Conservation (phyloP, 768 basidiomycete species). For the Serendipita sp. region DNA sequence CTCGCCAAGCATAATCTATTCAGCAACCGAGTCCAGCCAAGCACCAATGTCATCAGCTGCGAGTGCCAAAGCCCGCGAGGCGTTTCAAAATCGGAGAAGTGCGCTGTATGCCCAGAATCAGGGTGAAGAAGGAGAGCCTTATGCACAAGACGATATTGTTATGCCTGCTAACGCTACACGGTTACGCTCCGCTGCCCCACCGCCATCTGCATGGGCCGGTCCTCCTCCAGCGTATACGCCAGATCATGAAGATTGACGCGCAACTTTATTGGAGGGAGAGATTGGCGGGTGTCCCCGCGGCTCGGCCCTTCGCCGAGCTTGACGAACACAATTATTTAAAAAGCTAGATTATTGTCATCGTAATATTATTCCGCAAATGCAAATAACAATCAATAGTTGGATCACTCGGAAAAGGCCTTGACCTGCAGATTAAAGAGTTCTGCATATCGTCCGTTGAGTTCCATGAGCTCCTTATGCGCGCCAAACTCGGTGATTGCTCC, state of each 20-base stretch:
- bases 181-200: not conserved
- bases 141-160: not conserved
- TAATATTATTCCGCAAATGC: too few species aligned
- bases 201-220: not conserved
- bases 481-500: conserved; percentile 17
- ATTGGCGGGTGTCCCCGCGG: too few species aligned
- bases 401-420: conserved; percentile 12
- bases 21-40: not conserved
- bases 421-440: conserved; percentile 18
- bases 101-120: not conserved
- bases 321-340: too few species aligned
- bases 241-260: not conserved
- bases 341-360: too few species aligned
- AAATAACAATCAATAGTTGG: not conserved
- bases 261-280: not conserved
- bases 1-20: not conserved
- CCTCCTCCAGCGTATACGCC: conserved; percentile 1
- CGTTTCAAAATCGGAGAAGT: not conserved
- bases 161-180: not conserved
- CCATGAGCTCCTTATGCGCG: conserved; percentile 17
- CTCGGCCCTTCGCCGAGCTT: too few species aligned
- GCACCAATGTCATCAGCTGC: not conserved
- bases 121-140: not conserved
- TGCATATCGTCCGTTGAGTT: conserved; percentile 13
- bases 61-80: conserved; percentile 3